Conservation (phyloP, 495 filamentous ascomycete genomes). For the Tirmania nivea region DNA sequence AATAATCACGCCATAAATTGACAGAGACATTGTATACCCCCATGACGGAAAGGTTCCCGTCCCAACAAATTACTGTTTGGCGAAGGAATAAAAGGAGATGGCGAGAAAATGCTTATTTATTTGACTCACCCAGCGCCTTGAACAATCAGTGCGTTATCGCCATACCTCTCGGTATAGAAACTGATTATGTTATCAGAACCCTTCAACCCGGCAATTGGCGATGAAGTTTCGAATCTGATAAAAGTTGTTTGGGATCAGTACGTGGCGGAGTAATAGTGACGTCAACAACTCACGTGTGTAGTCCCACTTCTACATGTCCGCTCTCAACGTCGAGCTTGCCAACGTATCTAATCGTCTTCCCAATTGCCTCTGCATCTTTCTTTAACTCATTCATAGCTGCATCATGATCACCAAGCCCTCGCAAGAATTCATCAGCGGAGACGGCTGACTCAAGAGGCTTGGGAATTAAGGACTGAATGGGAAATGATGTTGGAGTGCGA, state of each 20-base stretch:
- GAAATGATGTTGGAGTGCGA: slow-evolving; percentile 59
- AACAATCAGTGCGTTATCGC: slow-evolving; percentile 68
- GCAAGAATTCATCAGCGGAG: slow-evolving; percentile 64
- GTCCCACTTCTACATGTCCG: slow-evolving; percentile 62
- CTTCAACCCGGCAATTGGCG: slow-evolving; percentile 78
- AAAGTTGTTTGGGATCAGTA: background rate
- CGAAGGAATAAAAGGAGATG: background rate
- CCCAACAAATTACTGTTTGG: background rate
- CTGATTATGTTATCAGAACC: slow-evolving; percentile 96
- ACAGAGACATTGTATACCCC: background rate
- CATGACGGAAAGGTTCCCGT: background rate
- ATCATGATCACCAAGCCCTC: slow-evolving; percentile 54
- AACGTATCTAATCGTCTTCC: slow-evolving; percentile 84
- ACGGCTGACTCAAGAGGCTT: slow-evolving; percentile 49
- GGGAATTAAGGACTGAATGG: slow-evolving; percentile 78
- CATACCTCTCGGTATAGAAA: slow-evolving; percentile 92
- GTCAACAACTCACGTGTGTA: slow-evolving; percentile 37
- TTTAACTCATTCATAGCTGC: slow-evolving; percentile 64
- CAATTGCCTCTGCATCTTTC: slow-evolving; percentile 50
- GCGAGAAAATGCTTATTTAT: background rate
- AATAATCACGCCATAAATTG: background rate
- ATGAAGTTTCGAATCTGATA: slow-evolving; percentile 43
- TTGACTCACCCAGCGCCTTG: slow-evolving; percentile 57
- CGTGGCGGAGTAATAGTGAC: background rate
- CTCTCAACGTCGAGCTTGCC: slow-evolving; percentile 68